Evolutionary conservation across 2,329 filamentous ascomycete genomes (phyloP).

Genomic region (Dryadomyces sulphureus): DNA sequence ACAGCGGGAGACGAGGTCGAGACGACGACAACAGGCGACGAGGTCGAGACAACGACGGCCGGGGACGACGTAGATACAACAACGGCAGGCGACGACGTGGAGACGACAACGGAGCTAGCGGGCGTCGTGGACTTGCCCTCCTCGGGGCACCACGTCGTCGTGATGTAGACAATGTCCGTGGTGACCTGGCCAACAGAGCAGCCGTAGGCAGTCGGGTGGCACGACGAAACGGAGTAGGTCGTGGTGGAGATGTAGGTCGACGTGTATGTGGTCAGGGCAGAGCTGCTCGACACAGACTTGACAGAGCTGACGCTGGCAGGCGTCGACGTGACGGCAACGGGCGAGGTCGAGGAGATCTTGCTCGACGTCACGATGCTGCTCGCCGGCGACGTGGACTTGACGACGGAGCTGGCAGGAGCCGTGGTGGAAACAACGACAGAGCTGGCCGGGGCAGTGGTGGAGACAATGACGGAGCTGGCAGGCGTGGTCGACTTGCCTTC

Average conservation of each 20-base stretch:
- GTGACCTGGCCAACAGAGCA: conserved; percentile 13
- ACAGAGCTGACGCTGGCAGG: neutral
- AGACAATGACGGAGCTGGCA: neutral
- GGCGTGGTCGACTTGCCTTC: neutral
- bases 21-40: neutral
- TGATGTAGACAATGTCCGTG: conserved; percentile 15
- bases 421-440: neutral
- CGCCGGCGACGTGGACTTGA: too few relatives aligned
- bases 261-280: conserved; percentile 2
- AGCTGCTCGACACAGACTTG: neutral
- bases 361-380: neutral
- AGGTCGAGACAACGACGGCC: neutral
- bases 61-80: neutral
- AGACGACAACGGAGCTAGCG: neutral
- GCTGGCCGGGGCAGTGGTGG: neutral
- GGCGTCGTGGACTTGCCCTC: neutral
- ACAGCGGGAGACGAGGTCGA: too few relatives aligned
- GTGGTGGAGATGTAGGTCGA: conserved; percentile 13
- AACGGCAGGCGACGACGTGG: neutral
- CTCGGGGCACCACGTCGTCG: conserved; percentile 27
- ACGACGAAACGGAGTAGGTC: conserved; percentile 15
- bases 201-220: conserved; percentile 12
- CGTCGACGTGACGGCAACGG: neutral
- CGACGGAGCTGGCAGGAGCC: neutral
- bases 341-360: neutral